Evolutionary conservation across 306 rosid species (phyloP).

Genomic region (Datisca glomerata): DNA sequence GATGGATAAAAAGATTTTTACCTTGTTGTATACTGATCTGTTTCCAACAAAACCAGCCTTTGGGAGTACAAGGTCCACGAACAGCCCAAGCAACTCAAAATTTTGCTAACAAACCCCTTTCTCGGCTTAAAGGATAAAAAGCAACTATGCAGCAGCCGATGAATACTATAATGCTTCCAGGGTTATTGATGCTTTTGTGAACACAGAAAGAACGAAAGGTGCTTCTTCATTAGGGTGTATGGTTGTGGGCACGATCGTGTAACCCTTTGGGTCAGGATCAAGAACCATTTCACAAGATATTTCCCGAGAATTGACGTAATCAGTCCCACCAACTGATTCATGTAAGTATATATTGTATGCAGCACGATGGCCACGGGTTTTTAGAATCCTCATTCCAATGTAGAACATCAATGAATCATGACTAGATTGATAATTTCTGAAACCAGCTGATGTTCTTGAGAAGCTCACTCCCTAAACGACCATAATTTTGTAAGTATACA

Average conservation of each 20-base stretch:
- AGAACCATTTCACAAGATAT: conserved; percentile 98
- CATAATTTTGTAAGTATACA: conserved; percentile 11
- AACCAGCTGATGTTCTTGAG: conserved; percentile 94
- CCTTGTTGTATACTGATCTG: too few relatives aligned
- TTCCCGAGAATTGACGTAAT: conserved; percentile 94
- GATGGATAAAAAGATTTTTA: too few relatives aligned
- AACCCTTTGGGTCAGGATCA: conserved; percentile 98
- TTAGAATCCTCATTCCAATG: conserved; percentile 96
- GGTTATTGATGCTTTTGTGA: conserved; percentile 89
- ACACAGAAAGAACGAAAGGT: conserved; percentile 94
- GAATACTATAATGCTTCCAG: conserved; percentile 68
- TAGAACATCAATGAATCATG: conserved; percentile 96
- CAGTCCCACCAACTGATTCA: conserved; percentile 97
- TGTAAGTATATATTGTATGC: conserved; percentile 89
- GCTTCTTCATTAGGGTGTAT: conserved; percentile 99
- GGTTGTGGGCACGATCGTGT: conserved; percentile 95
- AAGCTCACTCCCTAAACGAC: conserved; percentile 83
- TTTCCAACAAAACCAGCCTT: conserved; percentile 15
- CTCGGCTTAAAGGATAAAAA: conserved; percentile 18
- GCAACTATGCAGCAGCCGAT: conserved; percentile 13
- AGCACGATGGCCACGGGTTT: conserved; percentile 98
- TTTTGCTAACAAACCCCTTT: conserved; percentile 14
- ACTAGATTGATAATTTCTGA: conserved; percentile 95
- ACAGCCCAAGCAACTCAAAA: conserved; percentile 48
- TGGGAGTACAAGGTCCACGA: conserved; percentile 18